These are phyloP conservation scores for Cenococcum geophilum DNA, from an alignment of 495 filamentous ascomycete species.

Conservation along the genomic window DNA sequence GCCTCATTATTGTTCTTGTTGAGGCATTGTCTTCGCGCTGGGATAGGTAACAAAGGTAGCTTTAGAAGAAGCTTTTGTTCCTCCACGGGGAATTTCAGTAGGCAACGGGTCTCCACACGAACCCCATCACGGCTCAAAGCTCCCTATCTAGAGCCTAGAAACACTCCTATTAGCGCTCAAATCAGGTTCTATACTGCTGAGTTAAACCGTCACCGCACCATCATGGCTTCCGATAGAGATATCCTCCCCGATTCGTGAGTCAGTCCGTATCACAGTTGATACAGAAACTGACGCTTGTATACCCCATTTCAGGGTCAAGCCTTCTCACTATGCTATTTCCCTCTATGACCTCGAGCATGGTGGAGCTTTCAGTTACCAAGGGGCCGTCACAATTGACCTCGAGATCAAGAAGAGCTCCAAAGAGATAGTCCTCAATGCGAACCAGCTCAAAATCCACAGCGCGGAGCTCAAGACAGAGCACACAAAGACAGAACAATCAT, in stretches of 20 bases:
- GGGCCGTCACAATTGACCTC: slow-evolving; percentile 60
- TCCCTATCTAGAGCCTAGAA: background rate
- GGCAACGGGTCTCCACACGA: background rate
- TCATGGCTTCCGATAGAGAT: slow-evolving; percentile 13
- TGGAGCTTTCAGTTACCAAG: slow-evolving; percentile 73
- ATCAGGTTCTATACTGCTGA: background rate
- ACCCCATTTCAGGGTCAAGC: slow-evolving; percentile 56
- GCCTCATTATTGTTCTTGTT: slow-evolving; percentile 1
- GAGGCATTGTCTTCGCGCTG: background rate
- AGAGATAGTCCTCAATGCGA: slow-evolving; percentile 69
- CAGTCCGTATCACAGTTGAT: background rate
- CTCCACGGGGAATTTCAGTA: background rate
- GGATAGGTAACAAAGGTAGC: background rate
- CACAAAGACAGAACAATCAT: slow-evolving; percentile 44
- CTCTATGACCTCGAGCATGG: slow-evolving; percentile 71
- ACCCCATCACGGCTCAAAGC: background rate
- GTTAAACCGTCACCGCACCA: background rate
- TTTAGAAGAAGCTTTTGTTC: no score
- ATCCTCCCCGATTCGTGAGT: slow-evolving; percentile 9
- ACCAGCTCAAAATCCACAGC: slow-evolving; percentile 55
- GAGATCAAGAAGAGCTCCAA: slow-evolving; percentile 55
- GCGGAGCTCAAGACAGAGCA: slow-evolving; percentile 45
- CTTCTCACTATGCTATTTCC: slow-evolving; percentile 76
- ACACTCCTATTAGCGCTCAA: background rate
- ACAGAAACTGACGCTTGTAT: slow-evolving; percentile 9